Base-by-base conservation (phyloP, 2,329 filamentous ascomycete species). In the Hymenoscyphus infarciens region DNA sequence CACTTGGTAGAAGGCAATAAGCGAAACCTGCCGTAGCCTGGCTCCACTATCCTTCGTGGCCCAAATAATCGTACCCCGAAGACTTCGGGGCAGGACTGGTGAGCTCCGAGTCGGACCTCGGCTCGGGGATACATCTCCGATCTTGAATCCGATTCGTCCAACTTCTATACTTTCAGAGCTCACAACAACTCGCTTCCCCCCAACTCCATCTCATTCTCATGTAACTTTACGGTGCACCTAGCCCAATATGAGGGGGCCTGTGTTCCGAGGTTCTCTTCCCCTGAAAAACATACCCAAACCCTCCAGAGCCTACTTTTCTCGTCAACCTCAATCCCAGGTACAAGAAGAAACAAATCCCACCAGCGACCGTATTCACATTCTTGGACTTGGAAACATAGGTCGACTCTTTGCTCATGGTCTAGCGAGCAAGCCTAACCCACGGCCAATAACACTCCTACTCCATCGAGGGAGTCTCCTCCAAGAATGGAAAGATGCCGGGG, bases 301-400 rank as follows among this genome's bases (percentile, higher is more conserved):
- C 54, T 1, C 73, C 73, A 53, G 27, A 59, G n/a, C 82, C 87
- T 38, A 19, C n/a, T 45, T 45, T 19, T 45, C 39, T n/a, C 39
- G 16, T n/a, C 38, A 39, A 6, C 38, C 25, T 27, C 25, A 27
- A 27, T 27, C 25, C 25, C 25, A 27, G 25, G 4, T 27, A 27
- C 25, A 27, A 19, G 39, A 45, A 45, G 39, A 19, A 7, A 8
- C n/a, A 19, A 45, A n/a, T 2, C 16, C 39, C n/a, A 45, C 39
- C 39, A 19, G 39, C 5, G n/a, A 45, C n/a, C 42, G 42, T 4
- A 49, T 96, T 65, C 86, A 95, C 71, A 82, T 97, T 56, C 78
- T 97, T 2, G 93, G 94, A 11, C 74, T 90, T 11, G 93, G 93
- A 39, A 96, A 92, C 72, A 80, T 97, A 13, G 93, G 92, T 15